phyloP scores from a whole-genome alignment of 2,329 filamentous ascomycete species.

The Fusarium sp. region DNA sequence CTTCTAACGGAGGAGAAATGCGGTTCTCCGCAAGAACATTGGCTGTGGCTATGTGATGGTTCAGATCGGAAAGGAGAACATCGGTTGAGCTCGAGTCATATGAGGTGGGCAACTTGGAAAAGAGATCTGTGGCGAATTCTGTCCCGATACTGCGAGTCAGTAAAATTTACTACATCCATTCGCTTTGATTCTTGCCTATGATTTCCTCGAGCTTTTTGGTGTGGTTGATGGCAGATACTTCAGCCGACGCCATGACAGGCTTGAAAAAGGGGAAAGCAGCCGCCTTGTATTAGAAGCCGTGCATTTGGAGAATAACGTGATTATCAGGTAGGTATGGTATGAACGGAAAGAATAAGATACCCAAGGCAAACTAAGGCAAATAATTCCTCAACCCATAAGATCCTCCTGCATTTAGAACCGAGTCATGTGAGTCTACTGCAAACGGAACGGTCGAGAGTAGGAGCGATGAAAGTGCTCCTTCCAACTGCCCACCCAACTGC shows the following conservation, averaged over 20 bases:
- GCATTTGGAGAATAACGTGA: neutral
- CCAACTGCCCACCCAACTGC: neutral
- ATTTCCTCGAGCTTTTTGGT: slow-evolving; percentile 40
- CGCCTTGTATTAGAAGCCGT: neutral
- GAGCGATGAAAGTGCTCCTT: slow-evolving; percentile 8
- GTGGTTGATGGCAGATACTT: slow-evolving; percentile 25
- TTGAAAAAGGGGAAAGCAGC: neutral
- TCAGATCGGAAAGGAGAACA: slow-evolving; percentile 49
- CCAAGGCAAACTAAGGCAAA: neutral
- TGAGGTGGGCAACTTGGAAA: slow-evolving; percentile 33
- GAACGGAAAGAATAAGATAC: neutral
- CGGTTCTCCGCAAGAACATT: slow-evolving; percentile 20
- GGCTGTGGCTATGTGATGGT: slow-evolving; percentile 41
- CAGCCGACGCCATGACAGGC: slow-evolving; percentile 35
- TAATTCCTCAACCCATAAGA: neutral
- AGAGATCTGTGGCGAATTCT: slow-evolving; percentile 47
- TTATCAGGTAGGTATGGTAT: neutral
- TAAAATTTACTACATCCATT: too few species aligned
- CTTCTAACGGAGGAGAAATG: neutral
- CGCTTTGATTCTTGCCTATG: slow-evolving; percentile 29
- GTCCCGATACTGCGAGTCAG: neutral
- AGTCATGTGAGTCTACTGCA: slow-evolving; percentile 14
- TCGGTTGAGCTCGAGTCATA: slow-evolving; percentile 53
- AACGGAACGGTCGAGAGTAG: neutral
- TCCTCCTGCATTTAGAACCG: neutral